Evolutionary conservation across 305 asterid species (phyloP), one percentile per base, ranked within the genome.

Genomic region (Fraxinus sp.): DNA sequence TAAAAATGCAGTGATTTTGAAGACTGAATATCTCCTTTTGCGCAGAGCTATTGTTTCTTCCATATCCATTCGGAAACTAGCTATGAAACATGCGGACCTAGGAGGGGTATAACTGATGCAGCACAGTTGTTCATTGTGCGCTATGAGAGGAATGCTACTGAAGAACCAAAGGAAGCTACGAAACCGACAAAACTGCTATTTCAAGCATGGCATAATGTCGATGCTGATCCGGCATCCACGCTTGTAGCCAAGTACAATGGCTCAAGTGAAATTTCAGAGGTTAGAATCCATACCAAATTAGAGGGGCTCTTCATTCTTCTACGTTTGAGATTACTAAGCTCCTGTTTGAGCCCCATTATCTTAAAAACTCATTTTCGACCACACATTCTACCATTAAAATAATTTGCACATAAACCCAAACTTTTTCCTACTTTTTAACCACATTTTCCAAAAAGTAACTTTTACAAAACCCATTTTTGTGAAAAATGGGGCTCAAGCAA

Each of bases 161-260:
- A 88, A 26, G 92, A 88, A 80, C 88, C 57, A 4, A 46, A 55
- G 79, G 89, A 86, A 70, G 73, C 86, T 22, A 86, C 73, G 77
- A 91, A 88, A 82, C 90, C 85, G 64, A 88, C 88, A 8, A 92
- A 85, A 68, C 92, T 82, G 74, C n/a, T 89, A 73, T 88, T 92
- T 74, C 87, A 89, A 79, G 93, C 94, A 72, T 91, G 88, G 88
- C 84, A 85, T 64, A 88, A 90, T 35, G 83, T 86, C 49, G 97
- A 93, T 83, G 71, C 89, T 78, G 99, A 96, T 89, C 98, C 98
- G 2, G 97, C 93, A 30, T 91, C 97, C 80, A 90, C 93, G 55
- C 97, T 96, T 77, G 99, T 96, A 59, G 98, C 99, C n/a, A 92
- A 90, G 85, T 96, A 92, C 91, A 94, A 91, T 36, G 99, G 99